Conservation (phyloP, 2,329 filamentous ascomycete genomes). For the Phialophora expanda region DNA sequence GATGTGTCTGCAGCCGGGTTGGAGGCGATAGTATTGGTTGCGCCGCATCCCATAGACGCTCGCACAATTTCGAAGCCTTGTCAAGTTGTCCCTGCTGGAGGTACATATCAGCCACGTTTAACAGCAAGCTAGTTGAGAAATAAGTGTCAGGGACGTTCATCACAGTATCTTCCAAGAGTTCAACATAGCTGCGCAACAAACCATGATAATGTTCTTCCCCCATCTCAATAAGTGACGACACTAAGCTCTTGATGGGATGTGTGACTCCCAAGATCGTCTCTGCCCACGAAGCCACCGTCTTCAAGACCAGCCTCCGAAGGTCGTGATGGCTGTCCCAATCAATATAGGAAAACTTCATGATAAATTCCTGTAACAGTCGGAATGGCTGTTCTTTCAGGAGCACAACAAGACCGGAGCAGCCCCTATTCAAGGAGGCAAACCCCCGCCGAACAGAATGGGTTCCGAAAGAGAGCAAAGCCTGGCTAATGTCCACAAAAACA, state of each 20-base stretch:
- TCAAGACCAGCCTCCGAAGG: background rate
- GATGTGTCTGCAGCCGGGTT: background rate
- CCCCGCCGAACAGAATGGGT: background rate
- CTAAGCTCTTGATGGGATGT: constrained; percentile 12
- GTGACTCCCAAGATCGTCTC: background rate
- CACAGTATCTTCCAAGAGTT: background rate
- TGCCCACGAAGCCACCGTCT: background rate
- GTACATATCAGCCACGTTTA: background rate
- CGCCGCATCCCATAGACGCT: background rate
- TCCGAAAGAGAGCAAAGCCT: background rate
- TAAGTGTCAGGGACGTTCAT: background rate
- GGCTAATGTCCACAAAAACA: background rate
- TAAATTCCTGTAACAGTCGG: background rate
- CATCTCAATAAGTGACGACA: background rate
- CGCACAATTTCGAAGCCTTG: background rate
- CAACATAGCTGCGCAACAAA: constrained; percentile 5
- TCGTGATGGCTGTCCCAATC: background rate
- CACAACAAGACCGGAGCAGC: constrained; percentile 1
- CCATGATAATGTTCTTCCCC: background rate
- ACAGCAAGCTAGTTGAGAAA: background rate
- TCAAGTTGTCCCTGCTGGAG: background rate
- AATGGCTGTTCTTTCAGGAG: constrained; percentile 5
- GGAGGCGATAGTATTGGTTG: constrained; percentile 6
- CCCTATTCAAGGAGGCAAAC: constrained; percentile 1
- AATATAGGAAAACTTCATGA: background rate